Percentiles rank a stretch among this genome's conserved stretches.
Evolutionary conservation across 1,284 basidiomycete genomes (phyloP).

Genomic region (Ceratobasidium sp.): DNA sequence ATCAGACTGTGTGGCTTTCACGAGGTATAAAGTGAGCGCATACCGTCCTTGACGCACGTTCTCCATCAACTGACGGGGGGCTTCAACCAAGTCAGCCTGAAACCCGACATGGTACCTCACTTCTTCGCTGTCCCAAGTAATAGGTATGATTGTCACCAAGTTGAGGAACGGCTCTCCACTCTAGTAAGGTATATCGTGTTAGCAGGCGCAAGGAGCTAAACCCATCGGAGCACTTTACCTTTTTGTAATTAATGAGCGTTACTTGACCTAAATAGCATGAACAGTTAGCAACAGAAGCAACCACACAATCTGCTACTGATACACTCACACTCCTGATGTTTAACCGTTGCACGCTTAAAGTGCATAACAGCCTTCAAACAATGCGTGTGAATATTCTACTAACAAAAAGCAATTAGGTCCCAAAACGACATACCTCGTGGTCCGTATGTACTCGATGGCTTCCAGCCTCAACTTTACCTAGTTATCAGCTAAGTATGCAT

Average conservation of each 20-base stretch:
- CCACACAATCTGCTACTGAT: background rate
- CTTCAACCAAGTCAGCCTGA: conserved; percentile 39
- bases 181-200: too few species aligned
- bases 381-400: background rate
- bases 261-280: conserved; percentile 26
- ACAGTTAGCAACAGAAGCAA: background rate
- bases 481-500: background rate
- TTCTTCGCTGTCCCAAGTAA: conserved; percentile 34
- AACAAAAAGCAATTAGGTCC: background rate
- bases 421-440: conserved; percentile 9
- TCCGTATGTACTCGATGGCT: conserved; percentile 26
- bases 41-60: conserved; percentile 38
- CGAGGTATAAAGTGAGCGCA: background rate
- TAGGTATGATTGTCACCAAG: conserved; percentile 36
- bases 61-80: conserved; percentile 34
- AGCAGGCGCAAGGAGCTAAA: background rate
- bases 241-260: conserved; percentile 37
- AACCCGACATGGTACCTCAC: conserved; percentile 34
- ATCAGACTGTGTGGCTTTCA: background rate
- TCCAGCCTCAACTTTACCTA: conserved; percentile 18
- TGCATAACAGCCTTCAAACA: conserved; percentile 28
- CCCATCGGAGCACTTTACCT: background rate
- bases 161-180: conserved; percentile 35
- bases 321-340: conserved; percentile 33
- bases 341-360: conserved; percentile 22